phyloP scores from a whole-genome alignment of 2,329 filamentous ascomycete species.

The Davidsoniella virescens region DNA sequence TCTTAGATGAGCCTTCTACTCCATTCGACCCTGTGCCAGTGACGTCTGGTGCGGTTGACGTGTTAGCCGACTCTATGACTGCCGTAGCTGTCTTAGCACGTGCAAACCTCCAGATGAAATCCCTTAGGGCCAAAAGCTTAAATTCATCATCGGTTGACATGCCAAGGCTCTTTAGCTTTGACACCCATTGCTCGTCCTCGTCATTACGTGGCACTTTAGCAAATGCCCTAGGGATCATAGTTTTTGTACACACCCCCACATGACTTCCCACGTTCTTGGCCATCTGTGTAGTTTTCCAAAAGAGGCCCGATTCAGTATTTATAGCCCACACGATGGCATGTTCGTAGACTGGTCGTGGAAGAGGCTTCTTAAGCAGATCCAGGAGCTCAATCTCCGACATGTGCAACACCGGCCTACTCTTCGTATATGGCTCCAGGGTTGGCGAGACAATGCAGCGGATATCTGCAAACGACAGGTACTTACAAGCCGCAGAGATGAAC shows the following conservation, averaged over 20 bases:
- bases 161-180: slow-evolving; percentile 67
- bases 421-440: slow-evolving; percentile 66
- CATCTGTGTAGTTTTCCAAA: slow-evolving; percentile 58
- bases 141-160: slow-evolving; percentile 71
- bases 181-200: slow-evolving; percentile 89
- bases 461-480: slow-evolving; percentile 63
- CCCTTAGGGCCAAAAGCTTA: slow-evolving; percentile 70
- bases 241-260: slow-evolving; percentile 21
- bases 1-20: slow-evolving; percentile 23
- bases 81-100: slow-evolving; percentile 45
- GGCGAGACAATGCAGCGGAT: slow-evolving; percentile 70
- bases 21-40: background rate
- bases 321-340: slow-evolving; percentile 73
- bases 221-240: slow-evolving; percentile 40
- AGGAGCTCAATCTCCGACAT: slow-evolving; percentile 61
- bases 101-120: slow-evolving; percentile 81
- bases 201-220: slow-evolving; percentile 59
- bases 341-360: slow-evolving; percentile 68
- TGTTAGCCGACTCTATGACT: slow-evolving; percentile 20
- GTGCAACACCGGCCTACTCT: slow-evolving; percentile 46
- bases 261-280: slow-evolving; percentile 31
- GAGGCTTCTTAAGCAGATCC: slow-evolving; percentile 66
- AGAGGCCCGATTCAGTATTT: slow-evolving; percentile 64
- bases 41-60: slow-evolving; percentile 18
- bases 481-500: slow-evolving; percentile 63